These are phyloP conservation scores for Aspergillus quadricinctus DNA, from an alignment of 2,329 filamentous ascomycete genomes.

Conservation along the genomic window DNA sequence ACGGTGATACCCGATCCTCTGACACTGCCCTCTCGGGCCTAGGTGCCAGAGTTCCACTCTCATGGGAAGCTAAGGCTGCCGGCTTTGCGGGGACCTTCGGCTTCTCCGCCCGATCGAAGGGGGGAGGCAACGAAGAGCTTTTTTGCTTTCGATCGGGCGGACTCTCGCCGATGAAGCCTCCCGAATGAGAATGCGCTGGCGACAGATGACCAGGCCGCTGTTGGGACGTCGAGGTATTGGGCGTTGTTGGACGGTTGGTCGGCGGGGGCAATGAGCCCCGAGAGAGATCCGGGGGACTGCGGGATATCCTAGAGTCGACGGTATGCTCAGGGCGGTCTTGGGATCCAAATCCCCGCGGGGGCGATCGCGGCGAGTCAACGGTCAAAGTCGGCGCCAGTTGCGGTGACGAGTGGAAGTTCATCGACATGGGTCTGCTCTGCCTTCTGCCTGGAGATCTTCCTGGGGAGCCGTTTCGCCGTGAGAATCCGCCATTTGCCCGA, in stretches of 20 bases:
- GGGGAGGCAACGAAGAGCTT: slow-evolving; percentile 57
- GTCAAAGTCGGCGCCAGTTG: slow-evolving; percentile 40
- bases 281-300: slow-evolving; percentile 22
- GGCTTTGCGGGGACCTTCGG: slow-evolving; percentile 58
- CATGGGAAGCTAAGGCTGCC: slow-evolving; percentile 28
- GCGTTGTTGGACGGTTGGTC: slow-evolving; percentile 28
- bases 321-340: slow-evolving; percentile 64
- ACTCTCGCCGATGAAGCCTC: slow-evolving; percentile 12
- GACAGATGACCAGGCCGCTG: slow-evolving; percentile 17
- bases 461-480: slow-evolving; percentile 42
- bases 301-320: slow-evolving; percentile 27
- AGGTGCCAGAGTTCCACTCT: slow-evolving; percentile 25
- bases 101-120: slow-evolving; percentile 77
- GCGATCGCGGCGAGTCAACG: slow-evolving; percentile 42
- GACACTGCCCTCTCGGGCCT: slow-evolving; percentile 21
- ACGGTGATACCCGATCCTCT: slow-evolving; percentile 64
- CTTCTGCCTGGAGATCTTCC: slow-evolving; percentile 55
- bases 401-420: slow-evolving; percentile 39
- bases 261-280: slow-evolving; percentile 24
- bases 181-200: slow-evolving; percentile 12
- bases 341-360: slow-evolving; percentile 35
- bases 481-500: slow-evolving; percentile 19
- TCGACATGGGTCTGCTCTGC: slow-evolving; percentile 51
- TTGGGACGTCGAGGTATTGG: slow-evolving; percentile 23
- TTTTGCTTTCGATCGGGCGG: slow-evolving; percentile 30